Percentiles rank a stretch among this genome's conserved stretches.
These are phyloP conservation scores for Gracilaria gracilis DNA, from an alignment of 23 red algal genomes.

Conservation along the genomic window DNA sequence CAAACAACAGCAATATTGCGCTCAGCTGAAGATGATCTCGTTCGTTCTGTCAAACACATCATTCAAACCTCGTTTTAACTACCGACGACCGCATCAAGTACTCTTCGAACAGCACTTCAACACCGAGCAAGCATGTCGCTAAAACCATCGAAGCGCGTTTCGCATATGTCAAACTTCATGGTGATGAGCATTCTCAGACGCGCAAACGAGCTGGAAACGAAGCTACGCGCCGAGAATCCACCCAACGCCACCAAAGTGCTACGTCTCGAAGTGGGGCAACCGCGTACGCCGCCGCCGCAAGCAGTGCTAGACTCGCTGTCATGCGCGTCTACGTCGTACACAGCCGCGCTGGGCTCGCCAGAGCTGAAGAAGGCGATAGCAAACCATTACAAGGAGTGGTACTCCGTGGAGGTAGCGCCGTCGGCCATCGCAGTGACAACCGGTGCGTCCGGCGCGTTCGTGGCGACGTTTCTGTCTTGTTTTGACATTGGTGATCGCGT, in stretches of 20 bases:
- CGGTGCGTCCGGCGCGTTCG: constrained; percentile 55
- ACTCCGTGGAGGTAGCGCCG: constrained; percentile 9
- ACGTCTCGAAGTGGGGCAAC: constrained; percentile 68
- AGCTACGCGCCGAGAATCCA: neutral
- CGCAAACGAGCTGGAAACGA: constrained; percentile 21
- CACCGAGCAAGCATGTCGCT: neutral
- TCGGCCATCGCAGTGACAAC: constrained; percentile 30
- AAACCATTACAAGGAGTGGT: constrained; percentile 28
- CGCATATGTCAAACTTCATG: constrained; percentile 3
- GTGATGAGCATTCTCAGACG: constrained; percentile 35
- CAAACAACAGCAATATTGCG: no score
- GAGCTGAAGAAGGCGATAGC: constrained; percentile 39
- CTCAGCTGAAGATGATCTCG: neutral
- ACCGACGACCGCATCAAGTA: no score
- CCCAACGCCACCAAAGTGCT: constrained; percentile 13
- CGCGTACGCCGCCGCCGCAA: constrained; percentile 23
- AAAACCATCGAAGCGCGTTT: constrained; percentile 8
- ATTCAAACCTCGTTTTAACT: neutral
- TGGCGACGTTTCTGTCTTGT: constrained; percentile 17
- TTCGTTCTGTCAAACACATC: neutral
- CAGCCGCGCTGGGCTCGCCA: constrained; percentile 28
- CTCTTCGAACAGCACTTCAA: no score
- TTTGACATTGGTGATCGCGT: constrained; percentile 66
- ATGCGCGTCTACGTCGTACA: constrained; percentile 37
- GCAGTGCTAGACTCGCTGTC: constrained; percentile 11